phyloP scores from a whole-genome alignment of 2,329 filamentous ascomycete genomes.

The Aspergillus ochraceoroseus region DNA sequence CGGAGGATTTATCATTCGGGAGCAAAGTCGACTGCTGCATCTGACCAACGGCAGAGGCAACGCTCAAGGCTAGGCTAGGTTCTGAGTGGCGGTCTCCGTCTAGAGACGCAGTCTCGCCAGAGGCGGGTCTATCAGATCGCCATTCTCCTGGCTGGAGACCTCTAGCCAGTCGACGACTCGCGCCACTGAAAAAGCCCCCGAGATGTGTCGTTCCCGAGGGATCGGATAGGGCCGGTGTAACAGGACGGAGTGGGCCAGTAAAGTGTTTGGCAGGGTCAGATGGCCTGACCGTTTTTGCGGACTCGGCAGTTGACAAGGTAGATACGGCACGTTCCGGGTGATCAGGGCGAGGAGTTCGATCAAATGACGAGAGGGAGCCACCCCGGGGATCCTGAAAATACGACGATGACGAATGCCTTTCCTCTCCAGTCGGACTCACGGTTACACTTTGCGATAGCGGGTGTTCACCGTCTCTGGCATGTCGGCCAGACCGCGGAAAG shows the following conservation, averaged over 20 bases:
- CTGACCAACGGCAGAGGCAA: constrained; percentile 43
- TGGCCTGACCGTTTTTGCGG: constrained; percentile 43
- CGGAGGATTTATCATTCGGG: constrained; percentile 24
- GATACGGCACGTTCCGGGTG: constrained; percentile 41
- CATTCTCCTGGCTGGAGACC: constrained; percentile 37
- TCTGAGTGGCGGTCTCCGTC: constrained; percentile 38
- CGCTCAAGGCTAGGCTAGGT: constrained; percentile 44
- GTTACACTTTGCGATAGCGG: constrained; percentile 70
- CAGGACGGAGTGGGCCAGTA: constrained; percentile 24
- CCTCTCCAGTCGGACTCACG: constrained; percentile 57
- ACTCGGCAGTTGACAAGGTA: constrained; percentile 45
- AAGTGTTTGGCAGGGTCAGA: constrained; percentile 25
- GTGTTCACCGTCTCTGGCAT: constrained; percentile 58
- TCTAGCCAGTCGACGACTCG: constrained; percentile 35
- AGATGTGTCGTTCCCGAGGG: constrained; percentile 32
- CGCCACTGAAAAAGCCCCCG: constrained; percentile 40
- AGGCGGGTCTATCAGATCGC: constrained; percentile 33
- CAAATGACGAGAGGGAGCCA: constrained; percentile 22
- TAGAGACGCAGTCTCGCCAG: constrained; percentile 33
- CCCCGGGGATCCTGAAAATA: constrained; percentile 34
- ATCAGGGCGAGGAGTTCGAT: constrained; percentile 34
- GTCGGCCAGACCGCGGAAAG: constrained; percentile 46
- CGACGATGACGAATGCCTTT: constrained; percentile 29
- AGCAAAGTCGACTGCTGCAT: constrained; percentile 39
- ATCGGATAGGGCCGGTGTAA: constrained; percentile 30